These are phyloP conservation scores for Iris pallida DNA, from an alignment of 116 monocot species.

Conservation along the genomic window DNA sequence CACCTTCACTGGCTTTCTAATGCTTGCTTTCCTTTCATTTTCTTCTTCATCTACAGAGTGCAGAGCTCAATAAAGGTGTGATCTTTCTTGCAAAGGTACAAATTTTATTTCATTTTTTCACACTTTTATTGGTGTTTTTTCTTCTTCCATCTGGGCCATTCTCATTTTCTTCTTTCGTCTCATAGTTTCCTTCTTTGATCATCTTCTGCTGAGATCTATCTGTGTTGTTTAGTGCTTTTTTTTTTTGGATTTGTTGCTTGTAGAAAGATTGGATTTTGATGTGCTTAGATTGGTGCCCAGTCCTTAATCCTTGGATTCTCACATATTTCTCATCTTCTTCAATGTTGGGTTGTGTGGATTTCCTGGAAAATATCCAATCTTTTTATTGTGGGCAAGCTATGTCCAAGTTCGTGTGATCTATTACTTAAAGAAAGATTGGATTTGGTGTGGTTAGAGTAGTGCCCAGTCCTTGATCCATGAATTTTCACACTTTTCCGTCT, in stretches of 20 bases:
- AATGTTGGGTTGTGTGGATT: slow-evolving; percentile 1
- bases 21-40: slow-evolving; percentile 10
- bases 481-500: no score
- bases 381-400: background rate
- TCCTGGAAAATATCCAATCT: background rate
- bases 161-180: background rate
- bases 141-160: slow-evolving; percentile 5
- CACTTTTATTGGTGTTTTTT: background rate
- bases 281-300: background rate
- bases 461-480: no score
- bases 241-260: background rate
- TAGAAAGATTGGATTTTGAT: slow-evolving; percentile 3
- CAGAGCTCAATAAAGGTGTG: slow-evolving; percentile 16
- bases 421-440: background rate
- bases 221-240: background rate
- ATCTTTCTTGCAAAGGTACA: slow-evolving; percentile 5
- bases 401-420: slow-evolving; percentile 3
- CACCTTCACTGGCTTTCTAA: background rate
- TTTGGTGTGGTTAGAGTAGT: background rate
- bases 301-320: background rate
- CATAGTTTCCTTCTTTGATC: background rate
- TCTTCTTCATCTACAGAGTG: background rate
- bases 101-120: background rate
- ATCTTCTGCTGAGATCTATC: slow-evolving; percentile 6
- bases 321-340: background rate